These are phyloP conservation scores for Fusarium sterilihyphosum DNA, from an alignment of 2,329 filamentous ascomycete genomes.

Conservation along the genomic window DNA sequence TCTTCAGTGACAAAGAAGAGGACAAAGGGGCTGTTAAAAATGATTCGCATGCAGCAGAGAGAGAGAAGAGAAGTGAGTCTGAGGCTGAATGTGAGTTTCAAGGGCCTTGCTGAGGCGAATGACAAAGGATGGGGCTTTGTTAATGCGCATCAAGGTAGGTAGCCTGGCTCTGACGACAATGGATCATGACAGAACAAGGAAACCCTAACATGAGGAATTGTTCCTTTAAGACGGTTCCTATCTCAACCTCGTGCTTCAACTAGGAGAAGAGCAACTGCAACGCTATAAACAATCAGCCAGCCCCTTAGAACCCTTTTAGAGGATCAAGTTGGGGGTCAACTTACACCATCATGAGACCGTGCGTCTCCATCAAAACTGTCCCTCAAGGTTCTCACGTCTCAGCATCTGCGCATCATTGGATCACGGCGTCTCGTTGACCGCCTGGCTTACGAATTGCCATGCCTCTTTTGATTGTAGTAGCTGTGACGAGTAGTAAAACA, in stretches of 20 bases:
- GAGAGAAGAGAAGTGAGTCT: not conserved
- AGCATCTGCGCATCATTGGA: slow-evolving; percentile 31
- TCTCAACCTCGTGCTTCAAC: slow-evolving; percentile 1
- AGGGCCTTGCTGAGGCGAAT: not conserved
- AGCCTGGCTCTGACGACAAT: not conserved
- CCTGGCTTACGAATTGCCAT: slow-evolving; percentile 28
- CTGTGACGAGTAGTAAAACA: not conserved
- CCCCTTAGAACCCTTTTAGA: not conserved
- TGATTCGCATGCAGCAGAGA: not conserved
- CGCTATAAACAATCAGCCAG: not conserved
- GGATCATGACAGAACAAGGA: slow-evolving; percentile 1
- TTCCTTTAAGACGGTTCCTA: not conserved
- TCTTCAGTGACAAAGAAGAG: not conserved
- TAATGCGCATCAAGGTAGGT: not conserved
- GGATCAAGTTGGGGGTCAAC: slow-evolving; percentile 23
- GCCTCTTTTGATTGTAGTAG: slow-evolving; percentile 1
- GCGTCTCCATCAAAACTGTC: slow-evolving; percentile 30
- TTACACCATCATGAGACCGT: slow-evolving; percentile 22
- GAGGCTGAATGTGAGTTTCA: not conserved
- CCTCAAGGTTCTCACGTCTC: slow-evolving; percentile 44
- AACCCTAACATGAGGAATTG: slow-evolving; percentile 2
- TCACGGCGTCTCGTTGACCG: slow-evolving; percentile 23
- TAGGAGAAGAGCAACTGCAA: not conserved
- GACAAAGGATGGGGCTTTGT: slow-evolving; percentile 16
- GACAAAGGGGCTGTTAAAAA: not conserved